Evolutionary conservation across 352 stramenopile genomes (phyloP), one percentile per base, ranked within the genome.

Genomic region (Blastocystis hominis): DNA sequence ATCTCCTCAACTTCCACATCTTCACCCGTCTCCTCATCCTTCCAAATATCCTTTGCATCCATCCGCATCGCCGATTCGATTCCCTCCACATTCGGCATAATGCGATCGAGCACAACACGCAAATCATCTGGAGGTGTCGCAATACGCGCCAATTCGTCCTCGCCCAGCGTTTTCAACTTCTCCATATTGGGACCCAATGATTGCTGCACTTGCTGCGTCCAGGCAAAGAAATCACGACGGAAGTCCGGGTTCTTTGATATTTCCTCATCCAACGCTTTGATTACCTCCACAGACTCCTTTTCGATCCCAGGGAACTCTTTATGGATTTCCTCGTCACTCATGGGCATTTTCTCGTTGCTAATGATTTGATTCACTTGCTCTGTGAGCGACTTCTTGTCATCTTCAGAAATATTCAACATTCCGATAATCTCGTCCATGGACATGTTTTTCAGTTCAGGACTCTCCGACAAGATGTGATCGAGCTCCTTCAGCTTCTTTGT

Each of bases 361-460:
- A 84, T 34, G 1, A 84, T 68, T 38, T 84, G 36, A 17, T 64
- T 53, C 17, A 84, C 50, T 34, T 84, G 72, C 17, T 36, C 36
- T 47, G 20, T 34, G 3, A 84, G 72, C 53, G 44, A 1, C n/a
- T 50, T 69, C 46, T 84, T 84, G 72, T 84, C 72, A 2, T 64
- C 47, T 53, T 84, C 72, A 7, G 72, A 84, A 10, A 84, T 56
- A 64, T 84, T 84, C 56, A 84, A 42, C 72, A 84, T 84, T n/a
- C 50, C 72, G 55, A 84, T 84, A 50, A 84, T 84, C 56, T 84
- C 72, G 36, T 84, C 72, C 72, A 84, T 84, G 7, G 72, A 66
- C 72, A 84, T 38, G 38, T 84, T 84, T 53, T 68, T 84, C 55
- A 84, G 36, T 54, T 84, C 72, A 24, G 72, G 72, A 30, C 24